A percentile compares a stretch with the other conserved stretches of the same genome.
Evolutionary conservation across 495 filamentous ascomycete species (phyloP).

Genomic region (Darksidea phi): DNA sequence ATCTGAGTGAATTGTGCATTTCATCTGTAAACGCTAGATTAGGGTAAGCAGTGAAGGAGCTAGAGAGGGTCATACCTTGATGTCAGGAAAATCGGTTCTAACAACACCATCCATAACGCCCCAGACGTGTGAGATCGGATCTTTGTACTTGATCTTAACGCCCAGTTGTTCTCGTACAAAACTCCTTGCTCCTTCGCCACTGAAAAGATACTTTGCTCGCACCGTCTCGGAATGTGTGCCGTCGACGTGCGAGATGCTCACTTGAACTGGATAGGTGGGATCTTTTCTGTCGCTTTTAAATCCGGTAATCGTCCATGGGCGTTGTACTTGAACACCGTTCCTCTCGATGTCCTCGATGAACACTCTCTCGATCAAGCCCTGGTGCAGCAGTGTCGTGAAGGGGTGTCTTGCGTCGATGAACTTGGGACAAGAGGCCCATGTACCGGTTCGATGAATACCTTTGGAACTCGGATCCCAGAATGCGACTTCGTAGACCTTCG

Average conservation of each 20-base stretch:
- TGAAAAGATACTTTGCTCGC: constrained; percentile 64
- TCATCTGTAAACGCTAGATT: constrained; percentile 60
- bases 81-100: constrained; percentile 49
- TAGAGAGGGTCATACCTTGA: constrained; percentile 43
- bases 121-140: constrained; percentile 59
- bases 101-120: constrained; percentile 51
- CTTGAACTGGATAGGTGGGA: constrained; percentile 60
- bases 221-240: constrained; percentile 65
- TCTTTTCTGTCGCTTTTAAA: constrained; percentile 61
- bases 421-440: constrained; percentile 62
- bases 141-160: constrained; percentile 61
- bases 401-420: constrained; percentile 67
- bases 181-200: constrained; percentile 64
- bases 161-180: constrained; percentile 60
- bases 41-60: neutral
- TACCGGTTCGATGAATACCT: constrained; percentile 61
- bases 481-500: constrained; percentile 66
- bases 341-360: constrained; percentile 64
- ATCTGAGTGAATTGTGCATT: constrained; percentile 69
- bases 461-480: constrained; percentile 60
- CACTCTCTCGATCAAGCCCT: constrained; percentile 64
- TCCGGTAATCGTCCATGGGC: constrained; percentile 62
- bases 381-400: constrained; percentile 64
- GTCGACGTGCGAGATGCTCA: constrained; percentile 72
- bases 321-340: constrained; percentile 56